A percentile compares a stretch with the other conserved stretches of the same genome.
Conservation (phyloP, 352 stramenopile genomes). For the Globisporangium camurandrum region DNA sequence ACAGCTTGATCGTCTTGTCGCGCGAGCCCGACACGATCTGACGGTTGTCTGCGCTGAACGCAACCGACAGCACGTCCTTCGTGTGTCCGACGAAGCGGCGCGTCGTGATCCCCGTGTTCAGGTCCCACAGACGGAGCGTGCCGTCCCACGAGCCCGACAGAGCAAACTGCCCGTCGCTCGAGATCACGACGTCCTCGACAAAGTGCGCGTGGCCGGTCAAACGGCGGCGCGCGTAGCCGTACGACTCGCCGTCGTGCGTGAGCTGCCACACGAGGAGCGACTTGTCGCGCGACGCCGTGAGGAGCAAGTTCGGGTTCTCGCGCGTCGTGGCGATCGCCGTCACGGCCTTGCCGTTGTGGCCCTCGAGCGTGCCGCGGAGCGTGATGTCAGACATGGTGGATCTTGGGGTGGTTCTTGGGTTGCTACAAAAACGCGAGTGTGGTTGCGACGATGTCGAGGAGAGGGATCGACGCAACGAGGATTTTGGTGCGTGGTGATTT, state of each 20-base stretch:
- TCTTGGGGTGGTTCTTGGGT: slow-evolving; percentile 12
- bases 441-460: not conserved
- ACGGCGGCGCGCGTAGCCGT: slow-evolving; percentile 95
- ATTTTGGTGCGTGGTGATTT: too few species aligned
- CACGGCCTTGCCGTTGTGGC: slow-evolving; percentile 88
- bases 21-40: slow-evolving; percentile 99
- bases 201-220: slow-evolving; percentile 99
- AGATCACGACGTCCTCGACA: slow-evolving; percentile 99
- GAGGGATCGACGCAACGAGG: too few species aligned
- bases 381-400: slow-evolving; percentile 76
- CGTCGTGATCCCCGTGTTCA: slow-evolving; percentile 98
- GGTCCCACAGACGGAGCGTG: slow-evolving; percentile 99
- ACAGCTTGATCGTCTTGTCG: slow-evolving; percentile 99
- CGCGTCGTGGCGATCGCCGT: slow-evolving; percentile 96
- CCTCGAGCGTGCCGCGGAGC: slow-evolving; percentile 81
- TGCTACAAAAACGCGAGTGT: slow-evolving; percentile 16
- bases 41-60: slow-evolving; percentile 98
- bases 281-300: slow-evolving; percentile 98
- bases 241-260: slow-evolving; percentile 95
- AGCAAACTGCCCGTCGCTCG: slow-evolving; percentile 97
- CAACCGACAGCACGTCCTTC: slow-evolving; percentile 99
- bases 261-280: slow-evolving; percentile 84
- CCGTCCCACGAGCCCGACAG: slow-evolving; percentile 98
- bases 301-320: slow-evolving; percentile 98
- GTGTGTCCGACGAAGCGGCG: slow-evolving; percentile 98